Percentiles rank a stretch among this genome's conserved stretches.
These are phyloP conservation scores for Jamesozyma rosinii DNA, from an alignment of 805 yeast species.

Conservation along the genomic window DNA sequence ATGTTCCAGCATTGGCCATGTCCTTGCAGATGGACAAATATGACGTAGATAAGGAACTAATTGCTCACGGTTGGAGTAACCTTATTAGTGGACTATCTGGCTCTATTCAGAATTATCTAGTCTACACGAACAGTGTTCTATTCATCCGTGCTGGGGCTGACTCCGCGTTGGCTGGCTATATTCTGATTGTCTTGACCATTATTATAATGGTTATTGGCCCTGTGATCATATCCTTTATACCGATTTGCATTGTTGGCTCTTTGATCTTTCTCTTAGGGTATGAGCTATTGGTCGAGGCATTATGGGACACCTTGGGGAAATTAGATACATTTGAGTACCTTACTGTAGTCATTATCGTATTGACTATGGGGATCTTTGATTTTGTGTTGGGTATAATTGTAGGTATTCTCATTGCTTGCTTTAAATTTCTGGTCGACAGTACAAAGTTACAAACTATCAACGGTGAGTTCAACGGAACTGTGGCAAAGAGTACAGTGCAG, in stretches of 20 bases:
- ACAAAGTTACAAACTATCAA: constrained; percentile 74
- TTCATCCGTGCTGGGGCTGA: constrained; percentile 95
- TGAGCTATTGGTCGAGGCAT: constrained; percentile 77
- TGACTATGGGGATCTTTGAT: constrained; percentile 92
- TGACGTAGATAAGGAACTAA: constrained; percentile 85
- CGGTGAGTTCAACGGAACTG: constrained; percentile 76
- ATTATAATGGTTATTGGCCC: constrained; percentile 84
- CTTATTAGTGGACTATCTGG: constrained; percentile 76
- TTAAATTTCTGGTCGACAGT: constrained; percentile 90
- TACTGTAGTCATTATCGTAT: constrained; percentile 78
- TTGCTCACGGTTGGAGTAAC: constrained; percentile 92
- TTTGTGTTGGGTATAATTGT: constrained; percentile 87
- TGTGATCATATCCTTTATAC: constrained; percentile 83
- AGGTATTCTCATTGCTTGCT: constrained; percentile 84
- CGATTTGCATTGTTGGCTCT: constrained; percentile 92
- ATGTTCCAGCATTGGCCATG: constrained; percentile 94
- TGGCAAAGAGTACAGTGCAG: constrained; percentile 84
- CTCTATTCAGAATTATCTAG: constrained; percentile 87
- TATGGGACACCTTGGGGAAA: constrained; percentile 75
- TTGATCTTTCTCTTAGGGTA: constrained; percentile 84
- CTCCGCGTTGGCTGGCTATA: constrained; percentile 77
- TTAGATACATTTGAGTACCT: constrained; percentile 68
- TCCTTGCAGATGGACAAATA: constrained; percentile 72
- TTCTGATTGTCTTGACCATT: constrained; percentile 75
- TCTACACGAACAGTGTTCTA: constrained; percentile 84